These are phyloP conservation scores for Arthrobotrys conoides DNA, from an alignment of 2,329 filamentous ascomycete species.

Conservation along the genomic window DNA sequence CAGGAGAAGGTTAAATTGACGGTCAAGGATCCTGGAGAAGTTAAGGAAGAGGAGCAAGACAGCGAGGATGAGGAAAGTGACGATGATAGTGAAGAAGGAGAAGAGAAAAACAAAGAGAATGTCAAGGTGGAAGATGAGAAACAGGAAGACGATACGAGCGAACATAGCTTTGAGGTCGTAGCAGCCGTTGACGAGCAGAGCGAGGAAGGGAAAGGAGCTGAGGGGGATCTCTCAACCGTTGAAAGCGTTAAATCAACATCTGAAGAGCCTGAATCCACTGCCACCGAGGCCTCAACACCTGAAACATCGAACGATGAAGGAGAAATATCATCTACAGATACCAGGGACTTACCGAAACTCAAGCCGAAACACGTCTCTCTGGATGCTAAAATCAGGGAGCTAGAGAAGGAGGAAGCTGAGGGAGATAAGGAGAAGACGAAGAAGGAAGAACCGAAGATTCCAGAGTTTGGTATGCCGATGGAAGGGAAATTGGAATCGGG, in stretches of 20 bases:
- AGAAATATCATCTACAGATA: slow-evolving; percentile 37
- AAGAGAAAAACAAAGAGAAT: not conserved
- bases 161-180: slow-evolving; percentile 46
- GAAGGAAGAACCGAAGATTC: slow-evolving; percentile 39
- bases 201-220: slow-evolving; percentile 10
- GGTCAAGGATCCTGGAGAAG: slow-evolving; percentile 21
- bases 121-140: not conserved
- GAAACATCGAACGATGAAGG: slow-evolving; percentile 33
- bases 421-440: slow-evolving; percentile 16
- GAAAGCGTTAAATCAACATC: slow-evolving; percentile 28
- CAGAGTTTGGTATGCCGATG: slow-evolving; percentile 82
- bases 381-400: slow-evolving; percentile 45
- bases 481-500: slow-evolving; percentile 95
- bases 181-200: slow-evolving; percentile 36
- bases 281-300: slow-evolving; percentile 23
- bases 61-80: slow-evolving; percentile 12
- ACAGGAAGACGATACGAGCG: slow-evolving; percentile 62
- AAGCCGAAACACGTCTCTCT: slow-evolving; percentile 51
- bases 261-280: slow-evolving; percentile 35
- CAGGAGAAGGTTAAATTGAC: slow-evolving; percentile 61
- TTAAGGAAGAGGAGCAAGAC: slow-evolving; percentile 4
- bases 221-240: not conserved
- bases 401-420: slow-evolving; percentile 12
- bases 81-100: not conserved
- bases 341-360: slow-evolving; percentile 11